Percentiles rank a stretch among this genome's conserved stretches.
Conservation (phyloP, 257 asterid genomes). For the Cruciata laevipes region DNA sequence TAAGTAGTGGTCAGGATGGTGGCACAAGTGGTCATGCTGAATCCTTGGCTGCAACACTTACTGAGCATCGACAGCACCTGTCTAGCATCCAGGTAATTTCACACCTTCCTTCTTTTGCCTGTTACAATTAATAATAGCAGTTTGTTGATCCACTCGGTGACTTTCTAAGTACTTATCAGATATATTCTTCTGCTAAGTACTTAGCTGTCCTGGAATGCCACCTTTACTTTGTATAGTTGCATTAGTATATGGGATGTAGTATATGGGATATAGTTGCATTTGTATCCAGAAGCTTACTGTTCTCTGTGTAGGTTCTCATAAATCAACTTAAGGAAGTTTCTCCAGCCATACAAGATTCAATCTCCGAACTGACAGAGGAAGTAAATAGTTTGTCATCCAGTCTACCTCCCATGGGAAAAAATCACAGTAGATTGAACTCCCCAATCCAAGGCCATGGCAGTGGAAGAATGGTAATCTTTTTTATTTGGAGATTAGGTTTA, state of each 20-base stretch:
- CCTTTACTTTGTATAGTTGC: neutral
- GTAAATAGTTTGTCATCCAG: constrained; percentile 67
- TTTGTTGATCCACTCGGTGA: constrained; percentile 7
- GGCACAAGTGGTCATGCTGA: constrained; percentile 83
- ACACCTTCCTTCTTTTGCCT: neutral
- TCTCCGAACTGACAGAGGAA: constrained; percentile 81
- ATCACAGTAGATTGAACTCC: constrained; percentile 54
- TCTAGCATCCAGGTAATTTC: constrained; percentile 87
- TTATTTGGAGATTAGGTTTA: constrained; percentile 6
- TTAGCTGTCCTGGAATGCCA: neutral
- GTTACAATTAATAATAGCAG: neutral
- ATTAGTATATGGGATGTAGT: neutral
- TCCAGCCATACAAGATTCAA: constrained; percentile 87
- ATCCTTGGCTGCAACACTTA: constrained; percentile 76
- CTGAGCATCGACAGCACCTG: constrained; percentile 87
- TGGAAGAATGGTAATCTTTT: constrained; percentile 54
- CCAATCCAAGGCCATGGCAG: constrained; percentile 69
- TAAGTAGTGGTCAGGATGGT: constrained; percentile 60
- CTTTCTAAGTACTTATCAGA: neutral
- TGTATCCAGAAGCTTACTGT: constrained; percentile 10
- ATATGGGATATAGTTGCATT: neutral
- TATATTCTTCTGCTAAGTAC: constrained; percentile 9
- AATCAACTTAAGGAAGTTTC: constrained; percentile 95
- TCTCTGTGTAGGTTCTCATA: constrained; percentile 69
- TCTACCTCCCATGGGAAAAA: constrained; percentile 47